Evolutionary conservation across 257 asterid genomes (phyloP).

Genomic region (Ocimum tenuiflorum): DNA sequence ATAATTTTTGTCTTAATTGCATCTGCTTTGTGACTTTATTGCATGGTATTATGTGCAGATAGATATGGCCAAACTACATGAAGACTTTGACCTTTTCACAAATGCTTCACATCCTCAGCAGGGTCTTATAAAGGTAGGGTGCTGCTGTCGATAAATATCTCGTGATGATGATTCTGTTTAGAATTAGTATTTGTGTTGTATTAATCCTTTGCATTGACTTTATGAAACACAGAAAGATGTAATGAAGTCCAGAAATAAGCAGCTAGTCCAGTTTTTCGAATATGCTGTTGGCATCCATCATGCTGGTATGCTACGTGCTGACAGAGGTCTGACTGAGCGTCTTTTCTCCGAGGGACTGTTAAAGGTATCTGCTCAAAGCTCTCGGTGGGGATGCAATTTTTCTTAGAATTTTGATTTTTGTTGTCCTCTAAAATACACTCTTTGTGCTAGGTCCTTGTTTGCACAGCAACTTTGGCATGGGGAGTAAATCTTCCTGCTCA

Average conservation of each 20-base stretch:
- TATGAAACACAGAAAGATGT: constrained; percentile 70
- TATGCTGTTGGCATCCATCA: constrained; percentile 91
- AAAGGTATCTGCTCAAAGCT: constrained; percentile 37
- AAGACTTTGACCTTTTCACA: constrained; percentile 58
- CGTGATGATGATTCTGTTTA: constrained; percentile 12
- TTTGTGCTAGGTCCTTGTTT: constrained; percentile 73
- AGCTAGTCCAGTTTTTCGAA: constrained; percentile 79
- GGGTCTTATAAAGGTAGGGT: constrained; percentile 67
- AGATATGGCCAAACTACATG: constrained; percentile 55
- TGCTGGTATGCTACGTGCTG: constrained; percentile 97
- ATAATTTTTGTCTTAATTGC: constrained; percentile 10
- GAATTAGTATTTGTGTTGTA: constrained; percentile 12
- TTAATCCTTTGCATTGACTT: constrained; percentile 21
- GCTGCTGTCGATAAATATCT: constrained; percentile 16
- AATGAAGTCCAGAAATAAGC: constrained; percentile 84
- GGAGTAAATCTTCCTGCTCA: constrained; percentile 99
- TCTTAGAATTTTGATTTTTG: not conserved
- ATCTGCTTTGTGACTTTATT: constrained; percentile 12
- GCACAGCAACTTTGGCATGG: constrained; percentile 99
- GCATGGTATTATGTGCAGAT: constrained; percentile 43
- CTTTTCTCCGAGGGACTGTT: constrained; percentile 94
- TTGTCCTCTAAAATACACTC: constrained; percentile 17
- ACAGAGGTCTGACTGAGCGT: constrained; percentile 89
- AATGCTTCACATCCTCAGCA: constrained; percentile 80
- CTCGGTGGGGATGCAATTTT: not conserved